Percentiles rank a stretch among this genome's conserved stretches.
These are phyloP conservation scores for Stevia rebaudiana DNA, from an alignment of 140 eudicot genomes.

Conservation along the genomic window DNA sequence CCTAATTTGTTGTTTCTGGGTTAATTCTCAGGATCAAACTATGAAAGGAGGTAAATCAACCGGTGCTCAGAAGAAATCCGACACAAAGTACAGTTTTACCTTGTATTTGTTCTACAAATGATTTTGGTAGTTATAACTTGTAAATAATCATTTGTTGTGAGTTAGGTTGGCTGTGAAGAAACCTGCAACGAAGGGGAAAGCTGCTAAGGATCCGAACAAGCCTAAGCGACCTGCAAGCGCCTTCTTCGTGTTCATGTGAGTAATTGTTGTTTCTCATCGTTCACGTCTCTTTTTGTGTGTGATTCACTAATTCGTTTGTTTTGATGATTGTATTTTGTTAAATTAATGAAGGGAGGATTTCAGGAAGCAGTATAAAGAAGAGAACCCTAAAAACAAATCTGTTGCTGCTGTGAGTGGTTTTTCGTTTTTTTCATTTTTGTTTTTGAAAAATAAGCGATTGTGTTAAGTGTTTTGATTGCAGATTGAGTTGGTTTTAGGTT, in stretches of 20 bases:
- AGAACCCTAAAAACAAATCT: constrained; percentile 54
- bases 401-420: constrained; percentile 61
- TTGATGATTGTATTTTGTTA: neutral
- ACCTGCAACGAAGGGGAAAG: constrained; percentile 43
- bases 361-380: constrained; percentile 48
- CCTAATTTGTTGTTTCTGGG: constrained; percentile 3
- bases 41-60: constrained; percentile 71
- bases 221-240: constrained; percentile 95
- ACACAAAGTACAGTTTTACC: constrained; percentile 35
- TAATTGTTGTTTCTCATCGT: neutral
- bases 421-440: neutral
- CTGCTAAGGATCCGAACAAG: constrained; percentile 78
- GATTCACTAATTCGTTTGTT: neutral
- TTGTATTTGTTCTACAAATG: neutral
- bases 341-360: constrained; percentile 54
- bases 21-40: constrained; percentile 17
- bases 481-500: neutral
- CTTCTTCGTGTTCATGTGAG: constrained; percentile 75
- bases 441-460: neutral
- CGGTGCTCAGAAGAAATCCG: constrained; percentile 36
- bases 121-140: neutral
- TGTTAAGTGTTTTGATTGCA: neutral
- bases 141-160: neutral
- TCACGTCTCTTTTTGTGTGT: neutral
- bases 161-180: constrained; percentile 71